Base-by-base conservation (phyloP, 805 yeast species). In the Nakazawaea populi region DNA sequence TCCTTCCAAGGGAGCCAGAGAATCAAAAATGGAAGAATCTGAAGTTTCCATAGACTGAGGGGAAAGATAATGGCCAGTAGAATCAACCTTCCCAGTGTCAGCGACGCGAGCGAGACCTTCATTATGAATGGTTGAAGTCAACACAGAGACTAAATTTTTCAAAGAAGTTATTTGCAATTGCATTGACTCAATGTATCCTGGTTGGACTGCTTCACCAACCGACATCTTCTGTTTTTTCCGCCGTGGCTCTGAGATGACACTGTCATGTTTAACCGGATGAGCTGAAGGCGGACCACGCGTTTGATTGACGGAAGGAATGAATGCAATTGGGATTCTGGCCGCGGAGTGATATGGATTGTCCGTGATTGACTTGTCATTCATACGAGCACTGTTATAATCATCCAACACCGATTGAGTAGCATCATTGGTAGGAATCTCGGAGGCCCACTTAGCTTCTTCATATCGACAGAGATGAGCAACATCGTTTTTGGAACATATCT, bases 401-500 rank as follows among this genome's bases (percentile, higher is more conserved):
- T 37, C 43, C 11, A 46, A 32, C 30, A 32, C 43, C 12, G 32
- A 11, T 27, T 36, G 32, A 6, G 8, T 12, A 9, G 32, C 28
- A 10, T n/a, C 41, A 24, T n/a, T 18, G 35, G 42, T 2, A 28
- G 47, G 4, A 3, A 9, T 31, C 12, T 14, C 46, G 47, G 58
- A 55, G 4, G 60, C 59, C 69, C 68, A 66, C 10, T 55, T 42
- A 3, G 69, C 63, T 35, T 62, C 66, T 34, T 60, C 60, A 43
- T 67, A 68, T 4, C 57, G 49, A 51, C 72, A 68, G 4, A 60
- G 50, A 44, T 63, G 55, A 1, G 59, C 55, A 5, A 58, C 59
- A 36, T 60, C 58, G 42, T 58, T 55, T 40, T 58, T 61, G 42
- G 54, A 58, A 52, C 73, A 68, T 6, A 60, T 63, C 6, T 56